Evolutionary conservation across 352 stramenopile species (phyloP), one percentile per base, ranked within the genome.

Genomic region (Phytopythium chamaehyphon): DNA sequence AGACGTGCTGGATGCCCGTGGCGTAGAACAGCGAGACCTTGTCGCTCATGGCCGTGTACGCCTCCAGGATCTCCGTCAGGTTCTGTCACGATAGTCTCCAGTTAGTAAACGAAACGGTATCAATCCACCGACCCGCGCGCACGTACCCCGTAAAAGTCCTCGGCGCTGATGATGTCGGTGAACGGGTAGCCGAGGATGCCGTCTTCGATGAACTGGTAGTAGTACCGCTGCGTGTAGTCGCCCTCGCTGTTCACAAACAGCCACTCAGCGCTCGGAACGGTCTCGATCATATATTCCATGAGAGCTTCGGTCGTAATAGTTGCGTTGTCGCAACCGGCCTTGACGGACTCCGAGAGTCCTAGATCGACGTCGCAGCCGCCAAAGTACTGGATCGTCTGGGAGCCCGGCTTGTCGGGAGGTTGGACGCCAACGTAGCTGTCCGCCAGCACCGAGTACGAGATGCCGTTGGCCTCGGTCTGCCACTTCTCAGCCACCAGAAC

Each of bases 221-320:
- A 89, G 24, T 71, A 68, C 10, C 75, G 68, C 57, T 89, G 78
- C 3, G 62, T 79, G 28, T 59, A 58, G 58, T 89, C 78, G 47
- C 42, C 64, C 47, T 77, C 85, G 58, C 71, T 87, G 55, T 83
- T 48, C 50, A 85, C 67, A 49, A 81, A 85, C 11, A 89, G 46
- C 78, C 78, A 89, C 40, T 83, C 62, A 37, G 54, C 59, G 31
- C 54, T 63, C 15, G 73, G 50, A 16, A 66, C 62, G 14, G 51
- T 47, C 31, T 77, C 48, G 24, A 87, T 52, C 37, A 86, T 40
- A 2, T 51, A 36, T 43, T 64, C 57, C 31, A 85, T 64, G 40
- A 90, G 54, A 18, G 84, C 59, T 1, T 57, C 51, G 3, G 69
- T 66, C 0, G 57, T 73, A 42, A 65, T 21, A 2, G 35, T 64